Evolutionary conservation across 257 asterid species (phyloP), one percentile per base, ranked within the genome.

Genomic region (Nicotiana paniculata): DNA sequence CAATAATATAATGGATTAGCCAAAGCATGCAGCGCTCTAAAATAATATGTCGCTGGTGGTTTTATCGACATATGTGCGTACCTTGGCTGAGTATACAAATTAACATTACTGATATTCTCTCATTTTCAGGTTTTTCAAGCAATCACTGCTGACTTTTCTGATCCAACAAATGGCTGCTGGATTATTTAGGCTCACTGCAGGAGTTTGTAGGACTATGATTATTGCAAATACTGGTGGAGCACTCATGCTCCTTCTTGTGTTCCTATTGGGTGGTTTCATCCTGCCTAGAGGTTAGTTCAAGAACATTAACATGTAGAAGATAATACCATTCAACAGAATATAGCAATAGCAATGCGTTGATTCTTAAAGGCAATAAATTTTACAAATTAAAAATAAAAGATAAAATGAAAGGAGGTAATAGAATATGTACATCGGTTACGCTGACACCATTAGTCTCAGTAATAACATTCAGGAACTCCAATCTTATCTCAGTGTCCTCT

Each of bases 101-200:
- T 28, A 5, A 12, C 17, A 11, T 26, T 80, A 24, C 10, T 64
- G 28, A 2, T 18, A 33, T 35, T 32, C 39, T 64, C 77, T 59
- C 46, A n/a, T 84, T 53, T 48, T 51, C 91, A 92, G 95, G 83
- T 93, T 93, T 84, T 89, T 91, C 86, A 90, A 90, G 90, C 93
- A 91, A 46, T 82, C 89, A 3, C 54, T 93, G 62, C 61, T 88
- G 82, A 83, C 89, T 7, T 90, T 93, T 78, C 78, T 84, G 61
- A 90, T 93, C 88, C 97, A 93, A 83, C 97, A 93, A 78, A 89
- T 89, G 97, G 95, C 95, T 48, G 85, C 90, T 9, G 97, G 91
- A n/a, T 15, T 89, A 43, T 91, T 91, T 81, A 89, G 94, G 87
- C 77, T 91, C 70, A 93, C 87, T n/a, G 90, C 94, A 15, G 91